Base-by-base conservation (phyloP, 352 stramenopile species). In the Phytophthora syringae region DNA sequence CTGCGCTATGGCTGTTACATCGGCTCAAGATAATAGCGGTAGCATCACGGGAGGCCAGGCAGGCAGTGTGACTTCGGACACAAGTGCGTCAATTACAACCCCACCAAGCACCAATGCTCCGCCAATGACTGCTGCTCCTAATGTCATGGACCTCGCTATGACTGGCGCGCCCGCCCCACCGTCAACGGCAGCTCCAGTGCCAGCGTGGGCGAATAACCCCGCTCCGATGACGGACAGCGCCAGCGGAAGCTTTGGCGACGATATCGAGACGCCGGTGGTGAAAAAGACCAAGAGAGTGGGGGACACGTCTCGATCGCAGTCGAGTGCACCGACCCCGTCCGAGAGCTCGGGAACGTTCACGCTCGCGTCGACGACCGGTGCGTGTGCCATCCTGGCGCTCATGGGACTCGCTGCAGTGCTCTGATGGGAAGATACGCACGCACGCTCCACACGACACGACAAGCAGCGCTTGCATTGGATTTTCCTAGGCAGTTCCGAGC, bases 21-120 rank as follows among this genome's bases (percentile, higher is more conserved):
- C 49, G 34, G 66, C 66, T 63, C 66, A 74, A 63, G 60, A 74
- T 27, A 48, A 49, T 12, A 58, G n/a, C n/a, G n/a, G n/a, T n/a
- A n/a, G 22, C 43, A 67, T 34, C 22, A 20, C 30, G 2, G 66
- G 66, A 25, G 60, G 50, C n/a, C 66, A 74, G 62, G 48, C 53
- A 12, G 66, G 66, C 6, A 74, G 66, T 28, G 22, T 70, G 27
- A 40, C 40, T 21, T 20, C 47, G 5, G 66, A 70, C 34, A n/a
- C 25, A 24, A 45, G 34, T 39, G 22, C 7, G 18, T 20, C 47
- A 18, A 30, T 49, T 24, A 63, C 51, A 32, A n/a, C 64, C 24
- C 59, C 52, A 30, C 59, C 64, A 1, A 20, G 16, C 7, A 44
- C 53, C 1, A 58, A 27, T 10, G 7, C 42, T 15, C 42, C 47